Evolutionary conservation across 495 filamentous ascomycete genomes (phyloP), one percentile per base, ranked within the genome.

Genomic region (Echria macrotheca): DNA sequence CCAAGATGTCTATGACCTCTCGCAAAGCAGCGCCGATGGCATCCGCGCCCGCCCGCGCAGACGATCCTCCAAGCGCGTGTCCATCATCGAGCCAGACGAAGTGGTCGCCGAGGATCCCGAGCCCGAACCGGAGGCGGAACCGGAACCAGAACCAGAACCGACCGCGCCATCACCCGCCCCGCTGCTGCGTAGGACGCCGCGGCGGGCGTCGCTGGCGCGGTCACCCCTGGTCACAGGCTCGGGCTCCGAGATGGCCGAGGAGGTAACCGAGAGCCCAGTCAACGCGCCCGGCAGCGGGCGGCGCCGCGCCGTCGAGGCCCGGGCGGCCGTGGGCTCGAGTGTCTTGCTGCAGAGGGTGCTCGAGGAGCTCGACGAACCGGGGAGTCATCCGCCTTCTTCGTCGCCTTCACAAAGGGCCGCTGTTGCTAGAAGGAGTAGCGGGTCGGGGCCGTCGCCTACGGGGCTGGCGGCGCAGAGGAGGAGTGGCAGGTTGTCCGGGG

Each of bases 201-300:
- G n/a, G n/a, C n/a, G n/a, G n/a, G n/a, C 31, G 5, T 28, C 12
- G 31, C 28, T 19, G 8, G 29, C 18, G 4, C 11, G 11, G 17
- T 53, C 50, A 15, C 50, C 50, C 2, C 5, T 36, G 1, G 43
- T 12, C 0, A 5, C 24, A 21, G 24, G 24, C 0, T 11, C 10
- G 42, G 38, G 18, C 0, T 49, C 31, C 2, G 22, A 15, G 12
- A 14, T 42, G 26, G 40, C 19, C 6, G 53, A 69, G 38, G 70
- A 72, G 51, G 66, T 79, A 3, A 61, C 58, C 41, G 75, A 79
- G 50, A 75, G 72, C 43, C 74, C 76, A 2, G 63, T 36, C 11
- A 61, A 69, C 47, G 72, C 71, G 21, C 75, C 74, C 3, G 75
- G 74, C 28, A 76, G 70, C 44, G 61, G 63, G 9, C 45, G 60